These are phyloP conservation scores for Rauvolfia tetraphylla DNA, from an alignment of 257 asterid genomes.

Conservation along the genomic window DNA sequence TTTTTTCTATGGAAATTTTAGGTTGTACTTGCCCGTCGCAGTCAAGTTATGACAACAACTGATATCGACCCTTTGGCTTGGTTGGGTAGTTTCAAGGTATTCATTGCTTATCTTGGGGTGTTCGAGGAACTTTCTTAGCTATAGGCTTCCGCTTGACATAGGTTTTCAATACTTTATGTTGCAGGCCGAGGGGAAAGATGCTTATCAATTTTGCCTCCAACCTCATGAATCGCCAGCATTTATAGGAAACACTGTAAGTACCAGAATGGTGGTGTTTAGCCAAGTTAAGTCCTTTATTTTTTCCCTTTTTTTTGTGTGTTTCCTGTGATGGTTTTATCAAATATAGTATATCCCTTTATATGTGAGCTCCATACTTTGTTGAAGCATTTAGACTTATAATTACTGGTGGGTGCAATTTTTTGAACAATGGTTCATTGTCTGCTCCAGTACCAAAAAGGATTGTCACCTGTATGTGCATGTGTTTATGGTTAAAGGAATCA, in stretches of 20 bases:
- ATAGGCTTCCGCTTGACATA: constrained; percentile 3
- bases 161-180: constrained; percentile 3
- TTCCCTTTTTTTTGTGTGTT: not conserved
- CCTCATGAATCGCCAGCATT: constrained; percentile 91
- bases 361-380: not conserved
- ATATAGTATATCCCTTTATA: not conserved
- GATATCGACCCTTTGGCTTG: constrained; percentile 76
- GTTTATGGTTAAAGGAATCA: not conserved
- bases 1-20: constrained; percentile 21
- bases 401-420: not conserved
- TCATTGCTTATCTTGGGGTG: not conserved
- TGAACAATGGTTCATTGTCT: not conserved
- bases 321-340: not conserved
- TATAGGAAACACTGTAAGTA: constrained; percentile 92
- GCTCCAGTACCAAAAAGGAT: not conserved
- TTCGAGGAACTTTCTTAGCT: not conserved
- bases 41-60: constrained; percentile 63
- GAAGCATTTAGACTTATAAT: not conserved
- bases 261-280: not conserved
- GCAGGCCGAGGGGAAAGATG: constrained; percentile 73
- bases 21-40: constrained; percentile 99
- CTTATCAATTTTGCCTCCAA: constrained; percentile 87
- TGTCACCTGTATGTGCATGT: not conserved
- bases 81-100: constrained; percentile 74
- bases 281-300: too few species aligned